Percentiles rank a stretch among this genome's conserved stretches.
Evolutionary conservation across 73 alveolate genomes (phyloP).

Genomic region (Stentor roeselii): DNA sequence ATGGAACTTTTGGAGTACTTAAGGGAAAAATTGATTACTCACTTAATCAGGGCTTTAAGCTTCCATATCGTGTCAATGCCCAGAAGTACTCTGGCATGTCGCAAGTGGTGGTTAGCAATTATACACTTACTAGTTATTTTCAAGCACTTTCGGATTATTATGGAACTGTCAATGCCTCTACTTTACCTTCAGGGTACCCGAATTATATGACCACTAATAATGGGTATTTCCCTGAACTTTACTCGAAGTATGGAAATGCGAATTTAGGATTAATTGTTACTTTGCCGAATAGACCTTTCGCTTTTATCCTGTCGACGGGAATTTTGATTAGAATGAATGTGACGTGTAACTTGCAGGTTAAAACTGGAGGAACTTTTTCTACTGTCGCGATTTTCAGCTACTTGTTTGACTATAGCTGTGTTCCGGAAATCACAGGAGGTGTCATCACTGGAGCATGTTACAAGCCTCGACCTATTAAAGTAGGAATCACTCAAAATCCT

Average conservation of each 20-base stretch:
- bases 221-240: constrained; percentile 1
- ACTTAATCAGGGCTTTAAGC: not conserved
- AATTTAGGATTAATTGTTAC: no score
- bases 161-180: not conserved
- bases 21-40: not conserved
- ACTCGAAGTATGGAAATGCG: not conserved
- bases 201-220: not conserved
- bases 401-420: not conserved
- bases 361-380: not conserved
- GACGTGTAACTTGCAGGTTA: not conserved
- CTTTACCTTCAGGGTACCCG: not conserved
- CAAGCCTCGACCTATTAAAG: not conserved
- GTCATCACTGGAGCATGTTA: not conserved
- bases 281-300: not conserved
- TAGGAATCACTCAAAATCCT: not conserved
- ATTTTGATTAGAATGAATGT: not conserved
- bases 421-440: not conserved
- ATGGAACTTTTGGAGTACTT: not conserved
- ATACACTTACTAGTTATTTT: not conserved
- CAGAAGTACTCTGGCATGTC: not conserved
- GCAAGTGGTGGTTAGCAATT: not conserved
- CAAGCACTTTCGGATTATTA: not conserved
- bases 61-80: not conserved
- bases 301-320: not conserved
- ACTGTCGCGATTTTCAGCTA: not conserved